Base-by-base conservation (phyloP, 1,284 basidiomycete species). In the Leccinum laetum region DNA sequence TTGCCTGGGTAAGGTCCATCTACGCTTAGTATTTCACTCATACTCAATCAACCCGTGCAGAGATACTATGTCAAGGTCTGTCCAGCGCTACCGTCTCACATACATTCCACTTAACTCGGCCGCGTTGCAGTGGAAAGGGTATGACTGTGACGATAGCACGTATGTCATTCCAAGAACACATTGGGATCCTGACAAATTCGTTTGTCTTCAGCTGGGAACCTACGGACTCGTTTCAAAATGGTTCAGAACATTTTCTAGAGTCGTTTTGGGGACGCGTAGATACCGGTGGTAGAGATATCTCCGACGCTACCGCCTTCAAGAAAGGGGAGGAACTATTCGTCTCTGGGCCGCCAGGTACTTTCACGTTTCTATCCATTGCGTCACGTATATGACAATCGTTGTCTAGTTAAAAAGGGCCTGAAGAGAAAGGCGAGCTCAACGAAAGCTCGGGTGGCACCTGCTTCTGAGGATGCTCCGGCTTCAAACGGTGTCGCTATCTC, bases 121-220 rank as follows among this genome's bases (percentile, higher is more conserved):
- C 61, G 44, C 58, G 60, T 65, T 41, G 18, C 67, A 92, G 90
- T 92, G 90, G 90, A 91, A 90, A 73, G 84, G 84, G 13, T 92
- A 89, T 69, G 72, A 70, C 29, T 69, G 77, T n/a, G 77, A 81
- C 1, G 87, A 89, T 44, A 85, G 88, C 81, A 92, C 90, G 90
- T 89, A 78, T 70, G 90, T 82, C 9, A 60, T 52, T 60, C 61
- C 21, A 24, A 57, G 58, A 56, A 29, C 49, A 26, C 21, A n/a
- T 44, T 39, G 26, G 16, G 29, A 7, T 62, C 39, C 60, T 65
- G 9, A 65, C 53, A n/a, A 64, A 72, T 64, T 24, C 13, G 18
- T 57, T 46, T 41, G 62, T 35, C 32, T 62, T 39, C 62, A 92
- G 89, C 14, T 92, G 90, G 90, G 90, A 92, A 69, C 90, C 90